phyloP scores from a whole-genome alignment of 148 eudicot species.

The Arbutus unedo region DNA sequence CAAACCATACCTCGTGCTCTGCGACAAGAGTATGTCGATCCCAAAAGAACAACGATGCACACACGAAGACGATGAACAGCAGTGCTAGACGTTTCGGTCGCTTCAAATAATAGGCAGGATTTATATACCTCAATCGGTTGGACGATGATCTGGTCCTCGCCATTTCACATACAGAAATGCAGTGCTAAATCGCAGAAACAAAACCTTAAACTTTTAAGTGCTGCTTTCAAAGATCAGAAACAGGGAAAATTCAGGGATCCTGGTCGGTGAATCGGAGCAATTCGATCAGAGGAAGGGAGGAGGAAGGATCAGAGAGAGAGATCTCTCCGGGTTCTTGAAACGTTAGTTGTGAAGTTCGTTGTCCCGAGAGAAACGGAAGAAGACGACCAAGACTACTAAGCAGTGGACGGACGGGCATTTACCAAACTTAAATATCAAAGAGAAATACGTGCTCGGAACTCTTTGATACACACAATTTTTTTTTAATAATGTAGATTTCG shows the following conservation, averaged over 20 bases:
- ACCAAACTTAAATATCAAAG: not conserved
- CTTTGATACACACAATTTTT: no score
- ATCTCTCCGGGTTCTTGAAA: not conserved
- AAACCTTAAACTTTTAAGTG: not conserved
- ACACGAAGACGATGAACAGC: conserved; percentile 62
- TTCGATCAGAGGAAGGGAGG: not conserved
- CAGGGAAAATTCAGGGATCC: not conserved
- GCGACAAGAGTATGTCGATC: conserved; percentile 84
- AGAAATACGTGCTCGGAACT: not conserved
- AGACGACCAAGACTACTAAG: not conserved
- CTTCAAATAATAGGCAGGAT: conserved; percentile 91
- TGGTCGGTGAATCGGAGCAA: no score
- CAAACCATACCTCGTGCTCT: conserved; percentile 63
- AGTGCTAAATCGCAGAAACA: not conserved
- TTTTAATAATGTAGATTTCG: no score
- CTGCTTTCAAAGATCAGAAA: not conserved
- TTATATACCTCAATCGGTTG: conserved; percentile 52
- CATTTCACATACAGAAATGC: not conserved
- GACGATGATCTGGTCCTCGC: conserved; percentile 9
- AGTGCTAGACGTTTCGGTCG: conserved; percentile 84
- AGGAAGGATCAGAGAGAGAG: not conserved
- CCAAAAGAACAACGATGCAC: conserved; percentile 64
- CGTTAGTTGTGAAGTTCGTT: not conserved
- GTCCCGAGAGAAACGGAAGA: conserved; percentile 5
- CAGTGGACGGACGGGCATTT: not conserved